Evolutionary conservation across 2,329 filamentous ascomycete genomes (phyloP), one percentile per base, ranked within the genome.

Genomic region (Ceratocystis ficicola): DNA sequence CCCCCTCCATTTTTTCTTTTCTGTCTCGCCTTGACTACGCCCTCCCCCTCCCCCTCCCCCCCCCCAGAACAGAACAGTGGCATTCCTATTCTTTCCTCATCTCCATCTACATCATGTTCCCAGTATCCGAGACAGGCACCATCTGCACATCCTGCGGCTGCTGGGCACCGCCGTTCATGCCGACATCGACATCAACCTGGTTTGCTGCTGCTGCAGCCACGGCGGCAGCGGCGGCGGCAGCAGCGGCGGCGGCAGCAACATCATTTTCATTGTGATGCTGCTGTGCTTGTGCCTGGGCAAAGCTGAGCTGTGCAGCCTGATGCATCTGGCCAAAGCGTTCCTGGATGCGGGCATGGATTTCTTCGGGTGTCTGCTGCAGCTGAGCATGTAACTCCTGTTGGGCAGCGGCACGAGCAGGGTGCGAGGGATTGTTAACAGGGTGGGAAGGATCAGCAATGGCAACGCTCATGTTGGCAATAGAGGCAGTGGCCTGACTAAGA

Each of bases 261-360:
- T 60, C 62, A 10, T 36, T 60, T 36, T 62, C 65, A 22, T 46
- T 46, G 25, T 60, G 60, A 41, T 20, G 36, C 22, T 46, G 60
- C 36, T 41, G 44, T 2, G 44, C n/a, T 17, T 32, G 25, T 59
- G 4, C 50, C 46, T 32, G 50, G 4, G 57, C 57, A 30, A 65
- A 65, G 41, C 63, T 63, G 46, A 65, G 36, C 6, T 64, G 62
- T 2, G 59, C 25, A 12, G 55, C 48, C 60, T 65, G 63, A 12
- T 67, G 66, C 44, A 67, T 65, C 57, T 65, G 59, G 41, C 30
- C 57, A 28, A 67, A 67, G 36, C 66, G 66, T 32, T 62, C 63
- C 25, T 65, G 63, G n/a, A 67, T 61, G 32, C 66, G 63, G 22
- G 64, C 63, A 28, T 65, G 52, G 30, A 67, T 67, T 44, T 67